phyloP scores from a whole-genome alignment of 2,329 filamentous ascomycete genomes.

The Paraphoma chrysanthemicola region DNA sequence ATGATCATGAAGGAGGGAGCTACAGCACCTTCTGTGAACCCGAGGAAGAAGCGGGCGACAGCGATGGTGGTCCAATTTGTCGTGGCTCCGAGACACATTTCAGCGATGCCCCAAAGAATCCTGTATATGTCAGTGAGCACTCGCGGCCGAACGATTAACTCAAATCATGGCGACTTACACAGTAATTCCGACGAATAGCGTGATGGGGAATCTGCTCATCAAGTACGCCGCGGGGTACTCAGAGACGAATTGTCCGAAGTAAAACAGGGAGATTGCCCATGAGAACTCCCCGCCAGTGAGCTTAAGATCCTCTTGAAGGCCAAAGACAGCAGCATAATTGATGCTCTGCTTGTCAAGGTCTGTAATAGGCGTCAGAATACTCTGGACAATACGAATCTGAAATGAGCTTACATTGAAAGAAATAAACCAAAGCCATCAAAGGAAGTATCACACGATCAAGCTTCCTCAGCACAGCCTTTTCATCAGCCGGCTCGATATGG shows the following conservation, averaged over 20 bases:
- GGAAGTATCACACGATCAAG: constrained; percentile 1
- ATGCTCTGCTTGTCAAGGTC: constrained; percentile 58
- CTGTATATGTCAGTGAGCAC: neutral
- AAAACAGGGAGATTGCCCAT: constrained; percentile 58
- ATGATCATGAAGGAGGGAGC: constrained; percentile 57
- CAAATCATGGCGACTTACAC: constrained; percentile 24
- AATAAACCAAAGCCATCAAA: constrained; percentile 1
- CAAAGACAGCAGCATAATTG: constrained; percentile 58
- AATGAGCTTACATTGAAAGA: neutral
- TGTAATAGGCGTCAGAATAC: neutral
- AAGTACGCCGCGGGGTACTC: constrained; percentile 61
- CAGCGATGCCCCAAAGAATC: constrained; percentile 50
- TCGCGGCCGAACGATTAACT: no score
- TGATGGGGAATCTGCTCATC: constrained; percentile 58
- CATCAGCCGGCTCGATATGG: neutral
- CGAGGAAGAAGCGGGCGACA: constrained; percentile 50
- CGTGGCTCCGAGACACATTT: constrained; percentile 53
- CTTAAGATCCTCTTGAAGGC: constrained; percentile 55
- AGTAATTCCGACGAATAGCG: constrained; percentile 58
- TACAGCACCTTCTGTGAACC: constrained; percentile 54
- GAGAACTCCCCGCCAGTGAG: constrained; percentile 57
- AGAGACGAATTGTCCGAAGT: constrained; percentile 49
- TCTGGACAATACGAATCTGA: no score
- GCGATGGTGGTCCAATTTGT: constrained; percentile 51
- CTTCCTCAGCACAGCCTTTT: neutral